phyloP scores from a whole-genome alignment of 495 filamentous ascomycete species.

The Alectoria sarmentosa region DNA sequence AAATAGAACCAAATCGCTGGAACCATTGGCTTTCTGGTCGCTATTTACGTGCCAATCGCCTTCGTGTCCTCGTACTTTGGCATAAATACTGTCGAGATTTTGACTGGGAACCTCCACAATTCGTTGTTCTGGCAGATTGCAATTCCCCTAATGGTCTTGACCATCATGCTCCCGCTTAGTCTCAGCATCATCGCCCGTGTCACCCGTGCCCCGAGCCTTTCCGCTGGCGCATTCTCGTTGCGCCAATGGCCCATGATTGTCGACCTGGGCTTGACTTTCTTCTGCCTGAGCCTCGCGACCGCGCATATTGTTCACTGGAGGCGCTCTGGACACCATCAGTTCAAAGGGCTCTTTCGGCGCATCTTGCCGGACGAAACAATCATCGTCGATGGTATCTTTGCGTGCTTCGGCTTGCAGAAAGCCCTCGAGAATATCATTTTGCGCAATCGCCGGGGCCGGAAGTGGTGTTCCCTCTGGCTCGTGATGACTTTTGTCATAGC shows the following conservation, averaged over 20 bases:
- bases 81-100: neutral
- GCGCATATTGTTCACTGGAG: neutral
- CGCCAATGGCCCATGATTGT: conserved; percentile 2
- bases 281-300: neutral
- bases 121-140: neutral
- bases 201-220: neutral
- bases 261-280: neutral
- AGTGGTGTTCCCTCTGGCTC: neutral
- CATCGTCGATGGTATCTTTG: neutral
- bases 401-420: neutral
- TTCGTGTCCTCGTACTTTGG: conserved; percentile 1
- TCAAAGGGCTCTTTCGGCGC: neutral
- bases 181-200: neutral
- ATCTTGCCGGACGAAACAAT: neutral
- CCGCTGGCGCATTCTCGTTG: neutral
- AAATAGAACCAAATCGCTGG: neutral
- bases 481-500: neutral
- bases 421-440: neutral
- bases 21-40: neutral
- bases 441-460: neutral
- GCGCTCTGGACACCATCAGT: neutral
- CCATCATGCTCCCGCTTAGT: neutral
- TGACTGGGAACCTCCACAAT: neutral
- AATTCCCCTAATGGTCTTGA: neutral
- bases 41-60: neutral